Percentiles rank a stretch among this genome's conserved stretches.
Conservation (phyloP, 2,329 filamentous ascomycete genomes). For the Myriosclerotinia duriaeana region DNA sequence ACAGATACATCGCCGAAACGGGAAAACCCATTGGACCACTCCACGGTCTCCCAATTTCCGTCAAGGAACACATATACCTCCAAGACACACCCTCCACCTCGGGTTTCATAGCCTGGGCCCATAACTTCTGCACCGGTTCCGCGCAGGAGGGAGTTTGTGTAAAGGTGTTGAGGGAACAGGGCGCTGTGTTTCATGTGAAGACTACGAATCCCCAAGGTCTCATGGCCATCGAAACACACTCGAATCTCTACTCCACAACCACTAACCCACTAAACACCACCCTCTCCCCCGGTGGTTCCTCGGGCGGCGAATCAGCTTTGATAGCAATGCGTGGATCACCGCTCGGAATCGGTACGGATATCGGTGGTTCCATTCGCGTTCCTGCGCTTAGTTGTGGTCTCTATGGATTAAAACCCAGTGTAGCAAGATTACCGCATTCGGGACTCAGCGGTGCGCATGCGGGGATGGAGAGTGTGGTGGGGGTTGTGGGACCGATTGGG, state of each 20-base stretch:
- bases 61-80: slow-evolving; percentile 56
- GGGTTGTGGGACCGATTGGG: slow-evolving; percentile 48
- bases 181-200: slow-evolving; percentile 52
- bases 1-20: slow-evolving; percentile 44
- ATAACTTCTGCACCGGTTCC: slow-evolving; percentile 40
- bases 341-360: slow-evolving; percentile 47
- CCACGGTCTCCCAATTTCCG: slow-evolving; percentile 58
- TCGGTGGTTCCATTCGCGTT: slow-evolving; percentile 25
- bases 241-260: slow-evolving; percentile 44
- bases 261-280: slow-evolving; percentile 58
- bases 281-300: slow-evolving; percentile 59
- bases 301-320: slow-evolving; percentile 61
- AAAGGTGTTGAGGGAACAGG: slow-evolving; percentile 47
- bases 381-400: slow-evolving; percentile 49
- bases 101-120: slow-evolving; percentile 50
- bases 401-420: slow-evolving; percentile 43
- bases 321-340: slow-evolving; percentile 52
- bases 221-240: slow-evolving; percentile 47
- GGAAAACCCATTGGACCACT: slow-evolving; percentile 55
- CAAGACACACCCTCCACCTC: slow-evolving; percentile 40
- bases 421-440: slow-evolving; percentile 28
- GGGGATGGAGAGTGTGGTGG: slow-evolving; percentile 53
- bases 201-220: slow-evolving; percentile 54
- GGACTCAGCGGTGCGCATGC: slow-evolving; percentile 46
- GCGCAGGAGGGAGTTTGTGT: slow-evolving; percentile 50